Percentiles rank a stretch among this genome's conserved stretches.
phyloP scores from a whole-genome alignment of 1,284 basidiomycete genomes.

The Cryptococcus neoformans region DNA sequence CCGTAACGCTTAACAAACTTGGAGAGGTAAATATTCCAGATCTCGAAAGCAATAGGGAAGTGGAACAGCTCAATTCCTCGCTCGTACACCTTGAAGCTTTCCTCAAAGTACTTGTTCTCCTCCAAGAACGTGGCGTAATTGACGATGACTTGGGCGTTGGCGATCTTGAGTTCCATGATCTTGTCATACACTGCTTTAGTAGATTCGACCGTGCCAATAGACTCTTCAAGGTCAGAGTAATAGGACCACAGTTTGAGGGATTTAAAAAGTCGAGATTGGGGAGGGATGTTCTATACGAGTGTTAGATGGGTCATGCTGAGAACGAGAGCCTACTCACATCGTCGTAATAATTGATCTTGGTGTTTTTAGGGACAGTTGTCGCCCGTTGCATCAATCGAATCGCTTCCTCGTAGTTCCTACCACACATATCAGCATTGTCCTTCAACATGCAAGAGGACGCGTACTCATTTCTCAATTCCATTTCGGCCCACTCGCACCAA shows the following conservation, averaged over 20 bases:
- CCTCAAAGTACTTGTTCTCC: constrained; percentile 97
- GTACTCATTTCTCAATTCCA: constrained; percentile 93
- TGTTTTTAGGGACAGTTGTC: constrained; percentile 80
- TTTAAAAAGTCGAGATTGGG: constrained; percentile 91
- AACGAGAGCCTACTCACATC: constrained; percentile 61
- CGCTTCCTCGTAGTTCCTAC: constrained; percentile 92
- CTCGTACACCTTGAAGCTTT: constrained; percentile 98
- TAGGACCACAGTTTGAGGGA: constrained; percentile 99
- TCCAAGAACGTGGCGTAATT: constrained; percentile 98
- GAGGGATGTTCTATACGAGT: constrained; percentile 64
- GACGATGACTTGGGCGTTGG: constrained; percentile 96
- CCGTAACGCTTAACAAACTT: constrained; percentile 98
- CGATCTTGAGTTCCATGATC: constrained; percentile 94
- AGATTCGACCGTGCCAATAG: constrained; percentile 87
- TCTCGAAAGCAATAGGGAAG: constrained; percentile 96
- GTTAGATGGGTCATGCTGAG: not conserved
- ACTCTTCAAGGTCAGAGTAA: constrained; percentile 96
- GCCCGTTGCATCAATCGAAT: constrained; percentile 95
- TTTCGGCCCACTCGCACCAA: constrained; percentile 99
- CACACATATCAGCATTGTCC: constrained; percentile 8
- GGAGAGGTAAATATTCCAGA: constrained; percentile 98
- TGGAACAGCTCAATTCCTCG: constrained; percentile 96
- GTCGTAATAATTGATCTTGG: constrained; percentile 91
- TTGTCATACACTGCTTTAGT: constrained; percentile 94
- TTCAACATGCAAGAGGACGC: constrained; percentile 40